Percentiles rank a stretch among this genome's conserved stretches.
Conservation (phyloP, 2,329 filamentous ascomycete species). For the Aspergillus novoparasiticus region DNA sequence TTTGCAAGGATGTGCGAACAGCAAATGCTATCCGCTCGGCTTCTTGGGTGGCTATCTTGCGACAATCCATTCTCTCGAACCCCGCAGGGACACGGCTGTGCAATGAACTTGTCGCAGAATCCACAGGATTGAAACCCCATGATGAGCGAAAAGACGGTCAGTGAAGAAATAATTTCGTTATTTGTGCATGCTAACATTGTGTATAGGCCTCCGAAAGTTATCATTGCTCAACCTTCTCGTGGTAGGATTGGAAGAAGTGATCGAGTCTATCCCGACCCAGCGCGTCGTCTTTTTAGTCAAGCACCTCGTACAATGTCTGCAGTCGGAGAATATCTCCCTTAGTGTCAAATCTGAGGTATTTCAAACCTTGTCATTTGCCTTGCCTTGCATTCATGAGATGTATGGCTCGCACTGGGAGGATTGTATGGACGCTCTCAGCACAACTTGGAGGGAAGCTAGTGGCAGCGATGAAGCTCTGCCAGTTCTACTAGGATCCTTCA, state of each 20-base stretch:
- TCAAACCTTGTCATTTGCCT: conserved; percentile 54
- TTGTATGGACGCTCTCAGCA: conserved; percentile 60
- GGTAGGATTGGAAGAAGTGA: conserved; percentile 50
- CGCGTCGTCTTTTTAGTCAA: conserved; percentile 81
- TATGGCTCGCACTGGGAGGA: conserved; percentile 88
- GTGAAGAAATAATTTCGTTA: conserved; percentile 10
- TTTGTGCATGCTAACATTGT: conserved; percentile 19
- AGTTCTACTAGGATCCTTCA: conserved; percentile 71
- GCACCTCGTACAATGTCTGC: conserved; percentile 73
- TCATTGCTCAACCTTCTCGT: conserved; percentile 59
- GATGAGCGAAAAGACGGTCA: conserved; percentile 46
- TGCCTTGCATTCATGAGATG: conserved; percentile 76
- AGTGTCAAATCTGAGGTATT: conserved; percentile 42
- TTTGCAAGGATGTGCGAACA: conserved; percentile 39
- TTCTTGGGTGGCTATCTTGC: conserved; percentile 52
- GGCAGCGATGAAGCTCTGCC: conserved; percentile 58
- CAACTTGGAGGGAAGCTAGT: conserved; percentile 57
- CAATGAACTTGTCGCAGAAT: conserved; percentile 63
- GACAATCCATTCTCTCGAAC: conserved; percentile 51
- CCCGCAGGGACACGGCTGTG: conserved; percentile 55
- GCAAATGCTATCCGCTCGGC: conserved; percentile 51
- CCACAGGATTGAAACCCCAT: conserved; percentile 57
- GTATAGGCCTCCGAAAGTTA: conserved; percentile 51
- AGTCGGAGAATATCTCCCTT: conserved; percentile 56
- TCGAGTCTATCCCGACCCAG: conserved; percentile 56